phyloP scores from a whole-genome alignment of 2,329 filamentous ascomycete species.

The Fusarium chlamydosporum region DNA sequence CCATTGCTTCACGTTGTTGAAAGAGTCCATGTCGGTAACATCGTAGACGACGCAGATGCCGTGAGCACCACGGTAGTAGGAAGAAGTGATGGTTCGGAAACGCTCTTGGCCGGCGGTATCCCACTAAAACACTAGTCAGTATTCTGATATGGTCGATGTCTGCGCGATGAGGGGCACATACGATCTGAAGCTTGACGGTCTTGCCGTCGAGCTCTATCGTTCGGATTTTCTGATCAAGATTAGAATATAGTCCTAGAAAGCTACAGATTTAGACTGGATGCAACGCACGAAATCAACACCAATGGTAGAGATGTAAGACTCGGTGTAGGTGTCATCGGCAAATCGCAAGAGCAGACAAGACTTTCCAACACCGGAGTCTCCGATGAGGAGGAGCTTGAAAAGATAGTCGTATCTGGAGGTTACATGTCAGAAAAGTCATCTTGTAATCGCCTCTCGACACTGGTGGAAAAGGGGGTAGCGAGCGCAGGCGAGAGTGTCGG shows the following conservation, averaged over 20 bases:
- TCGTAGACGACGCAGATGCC: conserved; percentile 99
- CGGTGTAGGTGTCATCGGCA: conserved; percentile 98
- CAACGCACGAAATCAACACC: conserved; percentile 95
- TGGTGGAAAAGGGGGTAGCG: conserved; percentile 2
- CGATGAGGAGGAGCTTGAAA: conserved; percentile 99
- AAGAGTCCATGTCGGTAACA: conserved; percentile 99
- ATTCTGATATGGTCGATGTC: neutral
- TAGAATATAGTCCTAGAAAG: conserved; percentile 26
- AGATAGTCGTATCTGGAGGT: conserved; percentile 96
- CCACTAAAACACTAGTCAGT: conserved; percentile 74
- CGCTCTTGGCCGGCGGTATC: conserved; percentile 99
- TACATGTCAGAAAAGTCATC: conserved; percentile 48
- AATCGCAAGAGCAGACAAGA: conserved; percentile 98
- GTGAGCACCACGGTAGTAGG: conserved; percentile 98
- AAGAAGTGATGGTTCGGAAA: conserved; percentile 99
- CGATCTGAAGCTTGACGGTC: conserved; percentile 99
- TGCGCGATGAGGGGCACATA: conserved; percentile 64
- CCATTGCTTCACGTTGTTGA: conserved; percentile 99
- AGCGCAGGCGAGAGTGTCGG: conserved; percentile 11
- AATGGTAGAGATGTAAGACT: conserved; percentile 99
- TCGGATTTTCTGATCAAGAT: conserved; percentile 87
- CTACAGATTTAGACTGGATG: neutral
- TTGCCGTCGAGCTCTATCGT: conserved; percentile 99
- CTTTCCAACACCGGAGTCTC: conserved; percentile 99
- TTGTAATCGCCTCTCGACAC: conserved; percentile 23